phyloP scores from a whole-genome alignment of 1,139 yeast genomes.

The Candida buenavistaensis region DNA sequence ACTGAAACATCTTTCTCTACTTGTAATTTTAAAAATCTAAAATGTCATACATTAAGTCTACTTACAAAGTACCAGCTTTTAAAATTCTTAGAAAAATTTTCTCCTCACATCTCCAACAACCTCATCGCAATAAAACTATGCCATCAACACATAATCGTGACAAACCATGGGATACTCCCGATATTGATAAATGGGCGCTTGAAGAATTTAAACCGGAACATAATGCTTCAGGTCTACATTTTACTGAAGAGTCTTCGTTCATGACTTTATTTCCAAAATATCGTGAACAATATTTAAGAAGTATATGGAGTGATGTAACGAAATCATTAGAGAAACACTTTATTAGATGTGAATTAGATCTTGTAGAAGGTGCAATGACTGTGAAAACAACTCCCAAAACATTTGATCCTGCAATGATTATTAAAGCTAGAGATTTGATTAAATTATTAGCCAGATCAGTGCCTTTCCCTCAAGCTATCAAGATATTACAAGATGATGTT shows the following conservation, averaged over 20 bases:
- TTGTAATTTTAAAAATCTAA: too few relatives aligned
- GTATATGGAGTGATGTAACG: slow-evolving; percentile 93
- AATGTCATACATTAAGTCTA: too few relatives aligned
- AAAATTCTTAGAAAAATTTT: slow-evolving; percentile 1
- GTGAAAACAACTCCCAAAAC: slow-evolving; percentile 95
- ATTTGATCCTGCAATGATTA: slow-evolving; percentile 89
- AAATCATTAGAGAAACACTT: slow-evolving; percentile 70
- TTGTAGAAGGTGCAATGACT: slow-evolving; percentile 97
- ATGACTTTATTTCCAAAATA: slow-evolving; percentile 96
- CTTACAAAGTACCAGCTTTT: too few relatives aligned
- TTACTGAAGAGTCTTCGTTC: slow-evolving; percentile 92
- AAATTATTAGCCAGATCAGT: slow-evolving; percentile 94
- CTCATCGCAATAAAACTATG: slow-evolving; percentile 41
- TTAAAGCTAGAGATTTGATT: slow-evolving; percentile 93
- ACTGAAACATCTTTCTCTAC: too few relatives aligned
- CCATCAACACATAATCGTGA: slow-evolving; percentile 91
- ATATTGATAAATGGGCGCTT: slow-evolving; percentile 88
- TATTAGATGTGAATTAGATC: slow-evolving; percentile 77
- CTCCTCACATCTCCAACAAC: slow-evolving; percentile 13
- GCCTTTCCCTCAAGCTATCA: slow-evolving; percentile 95
- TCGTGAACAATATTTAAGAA: slow-evolving; percentile 85
- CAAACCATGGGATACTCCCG: slow-evolving; percentile 98
- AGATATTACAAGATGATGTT: slow-evolving; percentile 84
- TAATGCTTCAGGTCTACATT: slow-evolving; percentile 80
- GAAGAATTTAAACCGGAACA: slow-evolving; percentile 92